Conservation (phyloP, 257 asterid species). For the Primulina eburnea region DNA sequence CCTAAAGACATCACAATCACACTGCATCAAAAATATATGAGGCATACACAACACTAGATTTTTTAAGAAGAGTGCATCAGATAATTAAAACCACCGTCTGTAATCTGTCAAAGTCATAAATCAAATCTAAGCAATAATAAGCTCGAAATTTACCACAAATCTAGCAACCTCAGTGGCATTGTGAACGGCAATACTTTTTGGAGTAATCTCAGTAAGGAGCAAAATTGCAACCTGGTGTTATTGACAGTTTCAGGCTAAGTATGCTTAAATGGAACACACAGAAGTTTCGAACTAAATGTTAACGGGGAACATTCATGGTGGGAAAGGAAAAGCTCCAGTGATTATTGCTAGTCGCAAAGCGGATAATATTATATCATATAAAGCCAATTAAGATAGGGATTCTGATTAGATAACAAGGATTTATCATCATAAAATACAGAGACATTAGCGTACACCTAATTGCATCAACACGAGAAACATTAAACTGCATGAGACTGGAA, state of each 20-base stretch:
- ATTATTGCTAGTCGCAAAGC: background rate
- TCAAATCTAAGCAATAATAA: conserved; percentile 21
- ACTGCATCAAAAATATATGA: conserved; percentile 27
- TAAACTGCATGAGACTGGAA: conserved; percentile 6
- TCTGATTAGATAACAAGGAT: background rate
- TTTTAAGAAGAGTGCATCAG: conserved; percentile 6
- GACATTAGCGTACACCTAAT: conserved; percentile 9
- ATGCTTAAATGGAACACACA: conserved; percentile 14
- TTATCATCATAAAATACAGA: background rate
- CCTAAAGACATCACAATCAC: conserved; percentile 57
- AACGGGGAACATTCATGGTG: too few relatives aligned
- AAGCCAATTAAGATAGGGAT: background rate
- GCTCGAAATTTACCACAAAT: conserved; percentile 79
- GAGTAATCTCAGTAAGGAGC: conserved; percentile 98
- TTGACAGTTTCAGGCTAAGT: conserved; percentile 22
- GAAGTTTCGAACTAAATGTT: too few relatives aligned
- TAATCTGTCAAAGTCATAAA: conserved; percentile 11
- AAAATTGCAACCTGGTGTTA: conserved; percentile 74
- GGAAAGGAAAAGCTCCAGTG: background rate
- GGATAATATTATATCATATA: too few relatives aligned
- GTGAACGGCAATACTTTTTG: conserved; percentile 97
- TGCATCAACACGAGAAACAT: conserved; percentile 4
- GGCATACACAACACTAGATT: conserved; percentile 4
- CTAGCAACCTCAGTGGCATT: conserved; percentile 96
- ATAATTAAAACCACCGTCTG: background rate